phyloP scores from a whole-genome alignment of 768 basidiomycete genomes.

The Kwoniella shandongensis region DNA sequence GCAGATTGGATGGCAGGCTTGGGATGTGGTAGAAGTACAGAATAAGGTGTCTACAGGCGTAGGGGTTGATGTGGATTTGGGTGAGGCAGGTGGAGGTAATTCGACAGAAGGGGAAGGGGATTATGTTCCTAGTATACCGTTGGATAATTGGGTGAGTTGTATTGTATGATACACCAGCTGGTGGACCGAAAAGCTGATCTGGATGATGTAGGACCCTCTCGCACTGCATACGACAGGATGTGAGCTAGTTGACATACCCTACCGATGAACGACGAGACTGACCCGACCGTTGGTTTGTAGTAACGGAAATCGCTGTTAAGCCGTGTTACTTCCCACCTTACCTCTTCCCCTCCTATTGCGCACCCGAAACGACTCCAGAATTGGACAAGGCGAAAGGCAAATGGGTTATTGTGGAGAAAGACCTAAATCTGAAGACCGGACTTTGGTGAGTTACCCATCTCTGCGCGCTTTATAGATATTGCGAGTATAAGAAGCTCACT shows the following conservation, averaged over 20 bases:
- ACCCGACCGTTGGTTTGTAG: slow-evolving; percentile 45
- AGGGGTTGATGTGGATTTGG: slow-evolving; percentile 60
- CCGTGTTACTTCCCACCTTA: slow-evolving; percentile 66
- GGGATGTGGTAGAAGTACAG: slow-evolving; percentile 65
- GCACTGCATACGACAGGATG: slow-evolving; percentile 73
- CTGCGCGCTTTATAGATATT: not conserved
- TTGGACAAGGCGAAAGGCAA: slow-evolving; percentile 66
- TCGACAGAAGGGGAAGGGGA: slow-evolving; percentile 4
- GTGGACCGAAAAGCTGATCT: not conserved
- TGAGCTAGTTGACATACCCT: slow-evolving; percentile 55
- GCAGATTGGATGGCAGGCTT: slow-evolving; percentile 83
- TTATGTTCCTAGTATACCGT: slow-evolving; percentile 69
- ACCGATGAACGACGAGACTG: too few species aligned
- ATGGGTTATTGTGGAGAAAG: slow-evolving; percentile 84
- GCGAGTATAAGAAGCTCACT: slow-evolving; percentile 10
- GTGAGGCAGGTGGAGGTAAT: slow-evolving; percentile 60
- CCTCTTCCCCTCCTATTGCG: slow-evolving; percentile 63
- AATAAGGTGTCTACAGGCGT: slow-evolving; percentile 25
- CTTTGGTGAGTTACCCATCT: slow-evolving; percentile 58
- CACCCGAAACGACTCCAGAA: slow-evolving; percentile 67
- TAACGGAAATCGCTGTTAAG: slow-evolving; percentile 75
- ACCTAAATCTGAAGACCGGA: slow-evolving; percentile 68
- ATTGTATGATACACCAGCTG: not conserved
- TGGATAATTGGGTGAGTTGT: slow-evolving; percentile 64
- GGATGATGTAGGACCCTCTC: slow-evolving; percentile 61